Conservation (phyloP, 495 filamentous ascomycete species). For the Echria macrotheca region DNA sequence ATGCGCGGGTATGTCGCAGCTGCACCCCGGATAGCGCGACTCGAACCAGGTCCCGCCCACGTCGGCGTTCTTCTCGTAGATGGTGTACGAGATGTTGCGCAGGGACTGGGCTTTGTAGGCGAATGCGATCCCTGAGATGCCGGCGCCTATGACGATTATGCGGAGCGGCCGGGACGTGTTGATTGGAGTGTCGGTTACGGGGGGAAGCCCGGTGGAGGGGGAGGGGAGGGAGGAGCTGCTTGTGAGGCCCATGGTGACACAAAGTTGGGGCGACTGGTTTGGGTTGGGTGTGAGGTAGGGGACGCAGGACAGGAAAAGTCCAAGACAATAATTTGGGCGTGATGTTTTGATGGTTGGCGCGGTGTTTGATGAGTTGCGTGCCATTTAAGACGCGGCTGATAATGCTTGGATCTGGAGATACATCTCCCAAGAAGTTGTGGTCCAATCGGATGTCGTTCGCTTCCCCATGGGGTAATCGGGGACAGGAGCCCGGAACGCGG, state of each 20-base stretch:
- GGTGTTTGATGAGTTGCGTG: not conserved
- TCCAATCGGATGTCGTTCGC: not conserved
- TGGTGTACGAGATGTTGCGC: constrained; percentile 30
- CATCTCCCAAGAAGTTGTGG: not conserved
- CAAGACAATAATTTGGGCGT: no score
- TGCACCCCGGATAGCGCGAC: constrained; percentile 46
- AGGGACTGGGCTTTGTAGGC: constrained; percentile 16
- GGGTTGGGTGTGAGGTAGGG: no score
- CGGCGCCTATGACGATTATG: constrained; percentile 25
- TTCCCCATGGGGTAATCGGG: not conserved
- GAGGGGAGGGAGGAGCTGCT: not conserved
- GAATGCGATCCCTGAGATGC: constrained; percentile 22
- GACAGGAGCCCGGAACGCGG: not conserved
- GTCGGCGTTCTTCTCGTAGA: constrained; percentile 70
- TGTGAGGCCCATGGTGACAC: constrained; percentile 1
- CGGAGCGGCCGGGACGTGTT: constrained; percentile 1
- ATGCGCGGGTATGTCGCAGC: constrained; percentile 18
- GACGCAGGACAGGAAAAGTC: no score
- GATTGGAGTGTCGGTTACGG: not conserved
- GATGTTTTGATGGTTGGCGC: no score
- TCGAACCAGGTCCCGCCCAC: constrained; percentile 50
- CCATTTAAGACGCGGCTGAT: not conserved
- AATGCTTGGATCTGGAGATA: not conserved
- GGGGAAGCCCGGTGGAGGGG: not conserved
- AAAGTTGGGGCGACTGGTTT: no score